These are phyloP conservation scores for Verticillium nubilum DNA, from an alignment of 2,329 filamentous ascomycete species.

Conservation along the genomic window DNA sequence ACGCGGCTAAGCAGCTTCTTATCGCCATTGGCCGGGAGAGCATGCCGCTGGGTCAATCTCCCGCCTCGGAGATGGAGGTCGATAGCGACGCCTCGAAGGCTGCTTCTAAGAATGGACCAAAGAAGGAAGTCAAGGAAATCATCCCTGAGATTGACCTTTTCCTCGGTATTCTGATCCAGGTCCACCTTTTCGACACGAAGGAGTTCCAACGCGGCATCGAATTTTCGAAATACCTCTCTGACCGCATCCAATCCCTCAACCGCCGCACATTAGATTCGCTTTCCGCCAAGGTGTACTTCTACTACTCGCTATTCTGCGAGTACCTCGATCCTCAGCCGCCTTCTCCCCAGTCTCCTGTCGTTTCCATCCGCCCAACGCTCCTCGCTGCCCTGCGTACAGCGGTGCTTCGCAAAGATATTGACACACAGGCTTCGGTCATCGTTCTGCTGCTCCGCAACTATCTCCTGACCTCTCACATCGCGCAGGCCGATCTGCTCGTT, in stretches of 20 bases:
- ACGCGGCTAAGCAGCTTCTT: constrained; percentile 65
- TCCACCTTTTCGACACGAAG: constrained; percentile 82
- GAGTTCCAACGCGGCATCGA: constrained; percentile 72
- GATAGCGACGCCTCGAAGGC: constrained; percentile 53
- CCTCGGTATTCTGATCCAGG: constrained; percentile 79
- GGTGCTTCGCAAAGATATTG: constrained; percentile 93
- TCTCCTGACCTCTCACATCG: constrained; percentile 91
- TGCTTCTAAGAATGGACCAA: constrained; percentile 45
- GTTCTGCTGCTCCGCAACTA: constrained; percentile 94
- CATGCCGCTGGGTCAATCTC: constrained; percentile 54
- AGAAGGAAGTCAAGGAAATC: constrained; percentile 68
- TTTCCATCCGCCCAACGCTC: constrained; percentile 78
- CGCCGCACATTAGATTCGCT: constrained; percentile 90
- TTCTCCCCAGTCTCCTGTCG: constrained; percentile 80
- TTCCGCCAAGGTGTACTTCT: constrained; percentile 95
- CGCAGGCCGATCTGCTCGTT: constrained; percentile 91
- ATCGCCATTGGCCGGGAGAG: constrained; percentile 62
- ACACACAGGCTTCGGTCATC: constrained; percentile 95
- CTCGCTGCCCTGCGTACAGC: constrained; percentile 87
- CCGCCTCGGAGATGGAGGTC: constrained; percentile 65
- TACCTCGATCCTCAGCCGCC: constrained; percentile 81
- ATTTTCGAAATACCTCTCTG: constrained; percentile 79
- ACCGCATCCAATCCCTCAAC: constrained; percentile 83
- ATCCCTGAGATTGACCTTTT: constrained; percentile 87
- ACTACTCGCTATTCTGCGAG: constrained; percentile 94